Percentiles rank a stretch among this genome's conserved stretches.
Conservation (phyloP, 2,329 filamentous ascomycete species). For the Trichophyton rubrum region DNA sequence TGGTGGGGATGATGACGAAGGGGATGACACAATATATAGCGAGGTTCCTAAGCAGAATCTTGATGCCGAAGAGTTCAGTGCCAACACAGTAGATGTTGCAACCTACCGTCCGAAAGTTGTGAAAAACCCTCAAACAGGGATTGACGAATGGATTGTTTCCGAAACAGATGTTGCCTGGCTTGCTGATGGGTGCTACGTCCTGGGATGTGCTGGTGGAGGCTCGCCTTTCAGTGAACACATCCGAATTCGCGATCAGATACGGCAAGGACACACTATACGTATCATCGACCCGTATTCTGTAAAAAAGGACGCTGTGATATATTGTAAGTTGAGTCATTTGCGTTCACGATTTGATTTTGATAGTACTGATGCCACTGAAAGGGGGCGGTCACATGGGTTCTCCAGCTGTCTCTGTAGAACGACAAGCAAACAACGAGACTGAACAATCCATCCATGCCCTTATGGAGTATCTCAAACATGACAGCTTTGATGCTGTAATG, state of each 20-base stretch:
- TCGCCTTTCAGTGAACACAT: conserved; percentile 36
- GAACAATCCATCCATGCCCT: conserved; percentile 36
- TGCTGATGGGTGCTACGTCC: conserved; percentile 37
- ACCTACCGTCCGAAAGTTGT: conserved; percentile 32
- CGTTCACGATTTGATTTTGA: not conserved
- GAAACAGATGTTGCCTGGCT: conserved; percentile 37
- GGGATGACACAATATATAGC: conserved; percentile 6
- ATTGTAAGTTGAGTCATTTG: conserved; percentile 30
- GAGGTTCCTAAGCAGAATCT: conserved; percentile 13
- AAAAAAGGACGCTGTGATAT: conserved; percentile 33
- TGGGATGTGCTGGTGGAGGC: conserved; percentile 39
- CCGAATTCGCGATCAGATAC: conserved; percentile 30
- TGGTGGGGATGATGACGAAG: conserved; percentile 16
- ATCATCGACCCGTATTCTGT: conserved; percentile 33
- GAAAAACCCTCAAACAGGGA: conserved; percentile 16
- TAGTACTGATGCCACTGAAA: not conserved
- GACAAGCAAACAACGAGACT: conserved; percentile 45
- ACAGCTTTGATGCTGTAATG: conserved; percentile 45
- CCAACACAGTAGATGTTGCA: conserved; percentile 17
- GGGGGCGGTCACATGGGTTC: conserved; percentile 48
- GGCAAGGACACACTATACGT: conserved; percentile 29
- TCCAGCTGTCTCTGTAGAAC: conserved; percentile 50
- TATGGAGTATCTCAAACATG: conserved; percentile 38
- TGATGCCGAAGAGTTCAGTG: conserved; percentile 7
- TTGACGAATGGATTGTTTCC: conserved; percentile 31